Conservation (phyloP, 176 grass and related monocot species). For the Thinopyrum elongatum region DNA sequence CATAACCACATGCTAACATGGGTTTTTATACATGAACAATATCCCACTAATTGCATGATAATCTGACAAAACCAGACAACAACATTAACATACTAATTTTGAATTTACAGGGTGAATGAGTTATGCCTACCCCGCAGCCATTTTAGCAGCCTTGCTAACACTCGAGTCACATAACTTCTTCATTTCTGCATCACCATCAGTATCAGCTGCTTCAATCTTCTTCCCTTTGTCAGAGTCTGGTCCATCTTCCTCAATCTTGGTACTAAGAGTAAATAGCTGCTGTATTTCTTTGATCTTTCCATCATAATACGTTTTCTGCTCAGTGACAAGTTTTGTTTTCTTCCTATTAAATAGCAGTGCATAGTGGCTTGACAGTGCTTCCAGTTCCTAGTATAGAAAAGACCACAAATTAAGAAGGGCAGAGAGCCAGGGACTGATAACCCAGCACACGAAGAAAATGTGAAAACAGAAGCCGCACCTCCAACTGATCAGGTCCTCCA, state of each 20-base stretch:
- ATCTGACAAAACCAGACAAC: slow-evolving; percentile 25
- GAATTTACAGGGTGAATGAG: slow-evolving; percentile 7
- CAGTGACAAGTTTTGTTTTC: slow-evolving; percentile 74
- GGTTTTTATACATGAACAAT: background rate
- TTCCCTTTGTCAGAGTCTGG: slow-evolving; percentile 82
- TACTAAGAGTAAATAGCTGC: slow-evolving; percentile 70
- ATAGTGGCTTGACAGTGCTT: slow-evolving; percentile 93
- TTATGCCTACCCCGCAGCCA: slow-evolving; percentile 79
- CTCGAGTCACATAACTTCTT: slow-evolving; percentile 81
- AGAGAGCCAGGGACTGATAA: background rate
- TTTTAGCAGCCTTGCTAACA: slow-evolving; percentile 94
- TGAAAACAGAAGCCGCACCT: slow-evolving; percentile 56
- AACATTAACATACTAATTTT: slow-evolving; percentile 8
- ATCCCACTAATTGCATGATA: slow-evolving; percentile 12
- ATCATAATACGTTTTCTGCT: slow-evolving; percentile 80
- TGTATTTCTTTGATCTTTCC: slow-evolving; percentile 84
- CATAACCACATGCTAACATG: background rate
- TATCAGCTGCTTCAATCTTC: slow-evolving; percentile 61
- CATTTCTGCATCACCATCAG: slow-evolving; percentile 75
- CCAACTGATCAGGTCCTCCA: slow-evolving; percentile 95
- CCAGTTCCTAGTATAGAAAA: slow-evolving; percentile 67
- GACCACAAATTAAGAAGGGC: background rate
- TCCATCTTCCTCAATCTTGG: slow-evolving; percentile 68
- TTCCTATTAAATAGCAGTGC: slow-evolving; percentile 87
- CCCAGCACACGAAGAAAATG: slow-evolving; percentile 1